phyloP scores from a whole-genome alignment of 306 rosid species.

The Pterocarpus santalinus region DNA sequence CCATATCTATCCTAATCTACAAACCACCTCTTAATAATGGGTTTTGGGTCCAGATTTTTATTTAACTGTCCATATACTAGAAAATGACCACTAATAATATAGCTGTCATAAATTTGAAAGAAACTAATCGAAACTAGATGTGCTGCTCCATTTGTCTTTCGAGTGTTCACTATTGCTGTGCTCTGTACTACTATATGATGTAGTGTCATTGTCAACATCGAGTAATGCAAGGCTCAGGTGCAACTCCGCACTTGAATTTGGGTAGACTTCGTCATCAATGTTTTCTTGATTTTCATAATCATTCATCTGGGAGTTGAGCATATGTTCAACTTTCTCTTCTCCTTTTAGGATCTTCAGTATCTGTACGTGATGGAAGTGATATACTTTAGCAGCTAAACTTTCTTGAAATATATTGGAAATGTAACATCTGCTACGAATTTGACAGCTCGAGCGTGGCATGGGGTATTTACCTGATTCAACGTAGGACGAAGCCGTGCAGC shows the following conservation, averaged over 20 bases:
- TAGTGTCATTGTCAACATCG: constrained; percentile 64
- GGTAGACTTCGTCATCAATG: constrained; percentile 94
- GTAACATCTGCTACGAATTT: constrained; percentile 3
- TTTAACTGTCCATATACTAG: background rate
- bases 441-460: background rate
- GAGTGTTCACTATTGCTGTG: constrained; percentile 57
- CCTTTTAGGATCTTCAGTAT: constrained; percentile 78
- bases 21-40: background rate
- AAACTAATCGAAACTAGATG: constrained; percentile 79
- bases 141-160: constrained; percentile 82
- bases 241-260: constrained; percentile 76
- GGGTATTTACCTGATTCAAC: constrained; percentile 66
- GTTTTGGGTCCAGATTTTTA: background rate
- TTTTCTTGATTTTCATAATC: constrained; percentile 57
- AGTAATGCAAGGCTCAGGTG: constrained; percentile 80
- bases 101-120: constrained; percentile 34
- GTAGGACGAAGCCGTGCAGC: constrained; percentile 88
- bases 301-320: constrained; percentile 26
- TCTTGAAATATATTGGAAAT: constrained; percentile 8
- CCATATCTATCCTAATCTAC: constrained; percentile 19
- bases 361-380: constrained; percentile 48
- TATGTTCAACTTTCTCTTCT: constrained; percentile 51
- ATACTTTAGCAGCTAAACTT: constrained; percentile 3
- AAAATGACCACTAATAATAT: background rate
- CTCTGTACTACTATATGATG: constrained; percentile 66